Evolutionary conservation across 257 asterid species (phyloP).

Genomic region (Parsonsia alboflavescens): DNA sequence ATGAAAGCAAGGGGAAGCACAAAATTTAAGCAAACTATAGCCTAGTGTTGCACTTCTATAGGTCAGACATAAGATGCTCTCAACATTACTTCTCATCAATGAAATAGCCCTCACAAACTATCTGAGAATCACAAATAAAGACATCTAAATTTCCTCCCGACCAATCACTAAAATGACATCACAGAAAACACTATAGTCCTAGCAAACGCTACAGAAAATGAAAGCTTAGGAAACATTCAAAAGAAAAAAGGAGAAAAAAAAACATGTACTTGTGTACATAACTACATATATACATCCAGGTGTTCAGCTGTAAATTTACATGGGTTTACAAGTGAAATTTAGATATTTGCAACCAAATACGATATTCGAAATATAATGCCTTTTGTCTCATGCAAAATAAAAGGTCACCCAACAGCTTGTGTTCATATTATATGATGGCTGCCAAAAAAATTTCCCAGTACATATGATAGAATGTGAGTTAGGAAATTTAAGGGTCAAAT

Average conservation of each 20-base stretch:
- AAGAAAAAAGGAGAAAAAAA: not conserved
- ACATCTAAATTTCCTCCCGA: not conserved
- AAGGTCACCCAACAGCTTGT: not conserved
- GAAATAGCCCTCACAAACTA: not conserved
- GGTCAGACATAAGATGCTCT: no score
- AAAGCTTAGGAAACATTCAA: not conserved
- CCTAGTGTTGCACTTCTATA: not conserved
- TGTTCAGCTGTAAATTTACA: not conserved
- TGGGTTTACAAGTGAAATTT: not conserved
- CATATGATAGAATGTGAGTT: not conserved
- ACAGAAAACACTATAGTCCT: not conserved
- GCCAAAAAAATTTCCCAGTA: not conserved
- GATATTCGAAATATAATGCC: not conserved
- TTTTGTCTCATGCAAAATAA: not conserved
- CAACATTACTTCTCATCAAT: not conserved
- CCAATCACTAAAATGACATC: not conserved
- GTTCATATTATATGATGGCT: no score
- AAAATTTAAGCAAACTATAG: not conserved
- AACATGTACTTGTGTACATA: no score
- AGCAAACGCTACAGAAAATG: not conserved
- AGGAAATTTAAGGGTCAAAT: constrained; percentile 17
- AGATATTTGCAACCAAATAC: not conserved
- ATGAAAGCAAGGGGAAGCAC: not conserved
- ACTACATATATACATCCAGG: not conserved
- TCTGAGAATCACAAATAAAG: not conserved